Evolutionary conservation across 768 basidiomycete species (phyloP).

Genomic region (Lactarius pseudohatsudake): DNA sequence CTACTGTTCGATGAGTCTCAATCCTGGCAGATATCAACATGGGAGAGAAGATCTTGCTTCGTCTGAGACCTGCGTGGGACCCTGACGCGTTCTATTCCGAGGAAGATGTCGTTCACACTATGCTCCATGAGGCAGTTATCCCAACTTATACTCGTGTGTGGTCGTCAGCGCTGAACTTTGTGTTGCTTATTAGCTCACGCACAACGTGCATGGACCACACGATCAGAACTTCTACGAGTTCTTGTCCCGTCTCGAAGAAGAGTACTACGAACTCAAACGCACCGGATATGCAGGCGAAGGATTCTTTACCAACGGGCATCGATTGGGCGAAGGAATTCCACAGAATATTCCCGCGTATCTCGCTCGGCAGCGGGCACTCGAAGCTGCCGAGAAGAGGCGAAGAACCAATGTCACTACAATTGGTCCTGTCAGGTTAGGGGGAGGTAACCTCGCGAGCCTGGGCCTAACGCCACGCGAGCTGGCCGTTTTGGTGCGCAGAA

Average conservation of each 20-base stretch:
- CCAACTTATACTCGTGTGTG: not conserved
- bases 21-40: constrained; percentile 62
- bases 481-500: constrained; percentile 58
- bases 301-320: constrained; percentile 73
- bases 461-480: constrained; percentile 66
- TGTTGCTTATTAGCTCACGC: constrained; percentile 60
- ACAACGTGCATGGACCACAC: constrained; percentile 87
- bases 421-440: constrained; percentile 54
- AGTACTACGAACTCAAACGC: constrained; percentile 75
- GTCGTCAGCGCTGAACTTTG: constrained; percentile 8
- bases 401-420: constrained; percentile 46
- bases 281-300: constrained; percentile 91
- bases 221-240: constrained; percentile 82
- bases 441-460: constrained; percentile 41
- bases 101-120: constrained; percentile 73
- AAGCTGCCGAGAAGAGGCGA: constrained; percentile 76
- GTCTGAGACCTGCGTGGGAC: constrained; percentile 70
- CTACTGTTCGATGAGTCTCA: not conserved
- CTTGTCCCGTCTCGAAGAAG: constrained; percentile 72
- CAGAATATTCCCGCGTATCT: constrained; percentile 67
- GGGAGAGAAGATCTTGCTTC: constrained; percentile 80
- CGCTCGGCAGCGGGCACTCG: constrained; percentile 65
- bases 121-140: constrained; percentile 79
- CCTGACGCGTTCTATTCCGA: constrained; percentile 73
- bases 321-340: constrained; percentile 65